phyloP scores from a whole-genome alignment of 2,329 filamentous ascomycete species.

The Penicillium sp. region DNA sequence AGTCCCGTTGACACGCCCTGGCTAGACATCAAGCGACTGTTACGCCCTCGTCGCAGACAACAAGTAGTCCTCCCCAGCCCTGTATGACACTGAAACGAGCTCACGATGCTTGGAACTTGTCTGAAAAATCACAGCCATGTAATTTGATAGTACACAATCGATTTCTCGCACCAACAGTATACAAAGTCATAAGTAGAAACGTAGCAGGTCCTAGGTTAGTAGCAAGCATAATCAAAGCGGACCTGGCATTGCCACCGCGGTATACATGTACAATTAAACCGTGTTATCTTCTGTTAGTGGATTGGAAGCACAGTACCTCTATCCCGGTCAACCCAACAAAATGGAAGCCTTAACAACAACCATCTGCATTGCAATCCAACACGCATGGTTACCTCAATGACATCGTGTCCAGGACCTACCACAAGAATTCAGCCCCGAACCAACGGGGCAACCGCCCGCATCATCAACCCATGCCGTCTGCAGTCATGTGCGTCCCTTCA shows the following conservation, averaged over 20 bases:
- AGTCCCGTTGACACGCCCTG: conserved; percentile 69
- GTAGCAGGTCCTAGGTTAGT: neutral
- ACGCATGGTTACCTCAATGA: conserved; percentile 1
- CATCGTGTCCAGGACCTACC: neutral
- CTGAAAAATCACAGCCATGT: neutral
- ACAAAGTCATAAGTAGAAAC: neutral
- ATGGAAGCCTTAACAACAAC: neutral
- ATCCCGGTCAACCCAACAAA: neutral
- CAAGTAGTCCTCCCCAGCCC: conserved; percentile 15
- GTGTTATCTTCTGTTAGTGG: no score
- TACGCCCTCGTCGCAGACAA: conserved; percentile 25
- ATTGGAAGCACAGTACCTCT: no score
- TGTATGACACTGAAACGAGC: conserved; percentile 12
- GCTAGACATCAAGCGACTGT: conserved; percentile 61
- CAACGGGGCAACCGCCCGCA: neutral
- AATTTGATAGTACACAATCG: neutral
- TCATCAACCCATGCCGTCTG: neutral
- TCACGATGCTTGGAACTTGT: neutral
- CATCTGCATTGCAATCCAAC: neutral
- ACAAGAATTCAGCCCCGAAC: neutral
- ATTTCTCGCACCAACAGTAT: neutral
- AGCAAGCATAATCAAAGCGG: no score
- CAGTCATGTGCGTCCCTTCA: neutral
- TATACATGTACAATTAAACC: neutral
- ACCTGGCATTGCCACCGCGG: no score